A percentile compares a stretch with the other conserved stretches of the same genome.
These are phyloP conservation scores for Eucalyptus paniculata DNA, from an alignment of 345 rosid genomes.

Conservation along the genomic window DNA sequence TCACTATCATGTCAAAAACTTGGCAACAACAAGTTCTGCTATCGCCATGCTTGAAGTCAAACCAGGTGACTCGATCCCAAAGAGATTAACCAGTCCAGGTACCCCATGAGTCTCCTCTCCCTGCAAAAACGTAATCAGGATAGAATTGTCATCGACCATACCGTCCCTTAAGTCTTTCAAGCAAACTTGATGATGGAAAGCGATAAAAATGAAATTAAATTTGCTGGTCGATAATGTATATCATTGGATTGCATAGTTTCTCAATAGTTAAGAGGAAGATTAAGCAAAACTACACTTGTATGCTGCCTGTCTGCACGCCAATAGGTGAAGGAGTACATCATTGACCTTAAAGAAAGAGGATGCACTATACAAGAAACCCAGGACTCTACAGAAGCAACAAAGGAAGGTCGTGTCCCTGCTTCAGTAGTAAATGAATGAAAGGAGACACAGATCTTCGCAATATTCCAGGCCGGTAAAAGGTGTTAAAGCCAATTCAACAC, in stretches of 20 bases:
- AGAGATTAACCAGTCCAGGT: conserved; percentile 80
- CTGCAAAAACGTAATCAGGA: conserved; percentile 13
- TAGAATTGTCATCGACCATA: background rate
- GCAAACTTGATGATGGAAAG: background rate
- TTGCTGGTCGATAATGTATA: background rate
- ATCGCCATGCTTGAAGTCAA: conserved; percentile 89
- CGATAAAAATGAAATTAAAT: background rate
- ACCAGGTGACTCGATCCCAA: conserved; percentile 95
- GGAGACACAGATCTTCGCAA: background rate
- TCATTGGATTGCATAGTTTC: background rate
- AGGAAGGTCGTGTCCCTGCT: background rate
- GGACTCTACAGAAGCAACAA: background rate
- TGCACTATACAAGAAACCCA: background rate
- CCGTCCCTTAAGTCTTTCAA: background rate
- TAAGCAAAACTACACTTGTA: background rate
- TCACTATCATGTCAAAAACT: conserved; percentile 15
- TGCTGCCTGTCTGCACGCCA: background rate
- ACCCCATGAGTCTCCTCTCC: conserved; percentile 76
- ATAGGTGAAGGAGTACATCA: background rate
- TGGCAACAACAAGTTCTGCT: conserved; percentile 63
- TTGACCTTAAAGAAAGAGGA: background rate
- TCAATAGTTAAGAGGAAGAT: background rate
- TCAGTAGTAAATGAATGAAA: background rate
- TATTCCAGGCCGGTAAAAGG: background rate
- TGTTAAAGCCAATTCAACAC: background rate